phyloP scores from a whole-genome alignment of 164 flowering plant species.

The Aristolochia californica region DNA sequence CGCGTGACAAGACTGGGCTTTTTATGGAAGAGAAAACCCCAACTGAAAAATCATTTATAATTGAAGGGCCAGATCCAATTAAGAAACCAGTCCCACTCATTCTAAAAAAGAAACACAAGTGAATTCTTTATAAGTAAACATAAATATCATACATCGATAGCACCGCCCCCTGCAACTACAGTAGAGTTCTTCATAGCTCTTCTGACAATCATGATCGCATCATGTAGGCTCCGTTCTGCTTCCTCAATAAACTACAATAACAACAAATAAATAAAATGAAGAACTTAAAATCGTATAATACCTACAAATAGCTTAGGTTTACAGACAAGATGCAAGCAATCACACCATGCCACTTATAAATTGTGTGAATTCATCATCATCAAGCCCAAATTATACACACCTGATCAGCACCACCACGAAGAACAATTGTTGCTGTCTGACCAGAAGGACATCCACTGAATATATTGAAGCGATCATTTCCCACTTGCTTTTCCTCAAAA shows the following conservation, averaged over 20 bases:
- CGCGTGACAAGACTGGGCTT: too few species aligned
- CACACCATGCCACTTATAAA: too few species aligned
- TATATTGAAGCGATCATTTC: conserved; percentile 92
- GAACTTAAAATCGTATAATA: too few species aligned
- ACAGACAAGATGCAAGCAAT: neutral
- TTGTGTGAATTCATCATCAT: neutral
- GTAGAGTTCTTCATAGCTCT: conserved; percentile 95
- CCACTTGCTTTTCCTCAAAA: conserved; percentile 96
- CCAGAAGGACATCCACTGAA: conserved; percentile 96
- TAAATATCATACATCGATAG: conserved; percentile 65
- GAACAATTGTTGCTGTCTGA: conserved; percentile 88
- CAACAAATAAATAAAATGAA: neutral
- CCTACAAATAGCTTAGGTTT: neutral
- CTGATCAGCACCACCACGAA: conserved; percentile 99
- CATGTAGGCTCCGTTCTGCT: conserved; percentile 97
- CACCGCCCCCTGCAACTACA: conserved; percentile 99
- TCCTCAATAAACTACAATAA: conserved; percentile 87
- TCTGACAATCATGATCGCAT: conserved; percentile 98
- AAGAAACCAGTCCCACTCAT: neutral
- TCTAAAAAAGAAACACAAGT: neutral
- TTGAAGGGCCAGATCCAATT: too few species aligned
- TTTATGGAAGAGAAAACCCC: too few species aligned
- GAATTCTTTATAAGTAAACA: neutral
- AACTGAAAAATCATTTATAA: too few species aligned
- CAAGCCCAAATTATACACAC: conserved; percentile 17